phyloP scores from a whole-genome alignment of 176 grass and related monocot genomes.

The Oryza brachyantha region DNA sequence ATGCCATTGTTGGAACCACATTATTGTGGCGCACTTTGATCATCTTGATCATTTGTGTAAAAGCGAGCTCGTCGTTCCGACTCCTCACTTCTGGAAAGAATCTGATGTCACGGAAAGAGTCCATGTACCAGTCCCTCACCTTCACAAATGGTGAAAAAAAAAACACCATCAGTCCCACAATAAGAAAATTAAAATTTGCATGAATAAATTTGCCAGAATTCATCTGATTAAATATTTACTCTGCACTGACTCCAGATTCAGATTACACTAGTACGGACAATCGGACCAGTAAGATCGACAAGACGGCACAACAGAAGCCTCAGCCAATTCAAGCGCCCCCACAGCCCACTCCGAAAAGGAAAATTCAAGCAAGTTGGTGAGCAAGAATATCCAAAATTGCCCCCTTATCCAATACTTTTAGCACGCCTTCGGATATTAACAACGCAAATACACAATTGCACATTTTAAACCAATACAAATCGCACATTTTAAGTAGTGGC shows the following conservation, averaged over 20 bases:
- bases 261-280: slow-evolving; percentile 18
- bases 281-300: slow-evolving; percentile 7
- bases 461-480: neutral
- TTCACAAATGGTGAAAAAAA: slow-evolving; percentile 9
- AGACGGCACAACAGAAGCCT: slow-evolving; percentile 3
- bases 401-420: neutral
- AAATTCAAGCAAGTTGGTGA: slow-evolving; percentile 11
- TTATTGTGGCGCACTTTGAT: slow-evolving; percentile 90
- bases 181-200: slow-evolving; percentile 20
- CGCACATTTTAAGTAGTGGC: neutral
- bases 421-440: neutral
- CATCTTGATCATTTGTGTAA: slow-evolving; percentile 73
- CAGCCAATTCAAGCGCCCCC: neutral
- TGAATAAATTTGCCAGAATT: neutral
- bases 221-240: slow-evolving; percentile 15
- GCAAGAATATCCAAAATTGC: slow-evolving; percentile 18
- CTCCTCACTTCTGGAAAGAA: slow-evolving; percentile 68
- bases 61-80: slow-evolving; percentile 59
- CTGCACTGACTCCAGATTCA: neutral
- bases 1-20: slow-evolving; percentile 85
- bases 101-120: slow-evolving; percentile 81
- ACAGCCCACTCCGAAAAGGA: neutral
- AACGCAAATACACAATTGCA: neutral
- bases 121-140: slow-evolving; percentile 93
- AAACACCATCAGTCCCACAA: slow-evolving; percentile 19